A percentile compares a stretch with the other conserved stretches of the same genome.
These are phyloP conservation scores for Coemansia sp. DNA, from an alignment of 192 early-diverging fungal genomes.

Conservation along the genomic window DNA sequence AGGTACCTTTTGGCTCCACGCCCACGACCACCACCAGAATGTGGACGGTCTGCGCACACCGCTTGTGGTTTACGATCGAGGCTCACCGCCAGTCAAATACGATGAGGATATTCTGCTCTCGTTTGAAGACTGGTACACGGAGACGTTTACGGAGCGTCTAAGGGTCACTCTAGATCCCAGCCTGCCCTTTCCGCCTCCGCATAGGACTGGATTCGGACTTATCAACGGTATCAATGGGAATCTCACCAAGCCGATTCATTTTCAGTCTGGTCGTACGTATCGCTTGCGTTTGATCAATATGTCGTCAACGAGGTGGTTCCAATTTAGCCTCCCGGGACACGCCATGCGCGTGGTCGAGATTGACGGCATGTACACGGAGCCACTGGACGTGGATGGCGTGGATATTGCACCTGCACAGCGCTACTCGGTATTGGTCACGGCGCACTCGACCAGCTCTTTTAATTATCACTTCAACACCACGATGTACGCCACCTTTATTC, in stretches of 20 bases:
- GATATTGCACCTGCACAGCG: conserved; percentile 72
- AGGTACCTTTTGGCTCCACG: conserved; percentile 86
- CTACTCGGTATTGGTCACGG: conserved; percentile 76
- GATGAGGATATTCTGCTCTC: conserved; percentile 66
- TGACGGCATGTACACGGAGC: conserved; percentile 68
- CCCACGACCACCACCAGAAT: conserved; percentile 69
- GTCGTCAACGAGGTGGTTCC: conserved; percentile 64
- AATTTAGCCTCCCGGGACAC: conserved; percentile 76
- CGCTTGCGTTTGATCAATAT: conserved; percentile 80
- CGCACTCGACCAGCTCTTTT: conserved; percentile 52
- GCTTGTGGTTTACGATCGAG: conserved; percentile 63
- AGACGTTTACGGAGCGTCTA: conserved; percentile 56
- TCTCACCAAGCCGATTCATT: conserved; percentile 54
- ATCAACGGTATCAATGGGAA: conserved; percentile 52
- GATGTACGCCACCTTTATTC: conserved; percentile 59
- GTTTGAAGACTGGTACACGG: conserved; percentile 72
- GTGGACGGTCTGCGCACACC: conserved; percentile 75
- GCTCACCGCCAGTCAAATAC: conserved; percentile 55
- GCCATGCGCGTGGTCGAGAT: conserved; percentile 74
- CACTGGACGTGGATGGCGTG: conserved; percentile 56
- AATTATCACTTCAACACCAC: conserved; percentile 72
- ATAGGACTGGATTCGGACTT: conserved; percentile 54
- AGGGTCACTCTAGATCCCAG: conserved; percentile 51
- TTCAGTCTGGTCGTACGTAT: conserved; percentile 74
- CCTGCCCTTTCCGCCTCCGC: conserved; percentile 60